Evolutionary conservation across 768 basidiomycete species (phyloP), one percentile per base, ranked within the genome.

Genomic region (Tricholoma flavovirens): DNA sequence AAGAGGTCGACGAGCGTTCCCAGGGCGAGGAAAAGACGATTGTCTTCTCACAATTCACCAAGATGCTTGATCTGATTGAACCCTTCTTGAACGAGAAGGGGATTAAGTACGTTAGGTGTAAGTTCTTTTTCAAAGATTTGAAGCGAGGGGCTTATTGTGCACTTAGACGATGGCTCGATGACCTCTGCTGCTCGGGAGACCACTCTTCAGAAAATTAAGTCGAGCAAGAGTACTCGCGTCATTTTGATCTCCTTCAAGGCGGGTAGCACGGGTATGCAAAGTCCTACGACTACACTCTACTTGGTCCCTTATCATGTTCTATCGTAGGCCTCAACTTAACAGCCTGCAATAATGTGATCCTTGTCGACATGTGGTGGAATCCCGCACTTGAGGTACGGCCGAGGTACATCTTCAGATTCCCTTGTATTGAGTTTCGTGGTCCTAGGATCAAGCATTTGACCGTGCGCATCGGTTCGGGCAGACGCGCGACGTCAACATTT

Each of bases 181-280:
- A 71, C 74, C 12, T 79, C 87, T 57, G 81, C 81, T 30, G 79
- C 92, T 62, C 86, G 94, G 10, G 89, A 93, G 62, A 80, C 76
- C 14, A 80, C 90, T 4, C 70, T 98, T 42, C 75, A 84, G 33
- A 82, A 80, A 61, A 93, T 99, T 70, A 83, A 80, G 64, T 82
- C 60, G 15, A 82, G 80, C 66, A 68, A 70, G 24, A 74, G 63
- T 14, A 83, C 78, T 10, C 80, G 80, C 30, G 85, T 96, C 42
- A 97, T 98, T 58, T 73, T 99, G 60, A 94, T 98, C 59, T 97
- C 93, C 0, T 95, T 98, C 82, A 97, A 95, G 69, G 93, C 94
- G 26, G 94, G 94, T 4, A 90, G 90, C 64, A 93, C 89, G n/a
- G 92, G 92, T 90, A 63, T 53, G 76, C 70, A 32, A 10, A 17